phyloP scores from a whole-genome alignment of 2,329 filamentous ascomycete species.

The Diaporthe australafricana region DNA sequence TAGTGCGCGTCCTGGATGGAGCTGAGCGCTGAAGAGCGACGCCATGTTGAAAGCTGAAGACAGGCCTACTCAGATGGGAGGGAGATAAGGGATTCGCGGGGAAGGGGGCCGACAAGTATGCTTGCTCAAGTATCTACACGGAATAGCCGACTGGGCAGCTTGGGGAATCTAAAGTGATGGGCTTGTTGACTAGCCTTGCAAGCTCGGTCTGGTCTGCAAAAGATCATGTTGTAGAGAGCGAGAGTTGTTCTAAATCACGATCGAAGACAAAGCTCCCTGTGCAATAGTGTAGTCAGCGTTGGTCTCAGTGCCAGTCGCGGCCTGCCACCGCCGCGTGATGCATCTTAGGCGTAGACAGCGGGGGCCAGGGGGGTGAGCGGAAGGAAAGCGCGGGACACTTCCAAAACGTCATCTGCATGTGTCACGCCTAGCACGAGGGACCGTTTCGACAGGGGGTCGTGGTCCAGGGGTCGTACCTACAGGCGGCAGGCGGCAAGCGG shows the following conservation, averaged over 20 bases:
- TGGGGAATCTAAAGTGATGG: background rate
- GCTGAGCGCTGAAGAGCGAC: conserved; percentile 69
- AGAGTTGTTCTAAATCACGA: background rate
- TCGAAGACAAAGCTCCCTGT: background rate
- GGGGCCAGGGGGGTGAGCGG: background rate
- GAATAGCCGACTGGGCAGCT: conserved; percentile 4
- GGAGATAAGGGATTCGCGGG: background rate
- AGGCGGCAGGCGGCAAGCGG: no score
- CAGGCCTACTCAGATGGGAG: background rate
- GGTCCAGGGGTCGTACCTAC: no score
- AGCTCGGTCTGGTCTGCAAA: background rate
- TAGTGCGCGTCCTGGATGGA: conserved; percentile 74
- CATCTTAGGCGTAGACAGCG: conserved; percentile 18
- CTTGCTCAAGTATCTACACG: background rate
- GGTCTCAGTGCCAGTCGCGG: conserved; percentile 22
- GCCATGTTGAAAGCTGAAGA: conserved; percentile 15
- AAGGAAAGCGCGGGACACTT: conserved; percentile 22
- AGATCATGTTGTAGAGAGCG: conserved; percentile 12
- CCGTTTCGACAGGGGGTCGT: conserved; percentile 11
- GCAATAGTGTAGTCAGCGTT: background rate
- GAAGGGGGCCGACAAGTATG: background rate
- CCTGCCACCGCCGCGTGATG: conserved; percentile 34
- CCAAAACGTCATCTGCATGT: conserved; percentile 36
- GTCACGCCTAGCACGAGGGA: conserved; percentile 25
- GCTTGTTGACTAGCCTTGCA: background rate